phyloP scores from a whole-genome alignment of 371 early-diverging fungal genomes.

The Apophysomyces variabilis region DNA sequence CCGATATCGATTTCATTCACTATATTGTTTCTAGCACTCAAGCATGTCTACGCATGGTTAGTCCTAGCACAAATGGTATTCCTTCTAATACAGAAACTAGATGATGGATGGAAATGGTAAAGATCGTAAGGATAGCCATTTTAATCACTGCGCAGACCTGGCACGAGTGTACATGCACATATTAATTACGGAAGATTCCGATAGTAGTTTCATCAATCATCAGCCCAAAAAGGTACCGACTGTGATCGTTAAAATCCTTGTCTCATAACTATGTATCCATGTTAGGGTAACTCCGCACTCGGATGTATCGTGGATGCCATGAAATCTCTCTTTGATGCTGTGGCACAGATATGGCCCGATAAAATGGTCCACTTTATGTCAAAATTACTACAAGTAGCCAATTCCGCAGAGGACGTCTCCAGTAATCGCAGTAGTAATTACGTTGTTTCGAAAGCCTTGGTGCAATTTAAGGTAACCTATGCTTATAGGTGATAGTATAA shows the following conservation, averaged over 20 bases:
- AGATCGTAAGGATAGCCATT: background rate
- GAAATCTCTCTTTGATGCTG: conserved; percentile 23
- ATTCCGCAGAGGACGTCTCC: background rate
- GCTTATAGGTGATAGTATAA: background rate
- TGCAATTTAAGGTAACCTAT: conserved; percentile 20
- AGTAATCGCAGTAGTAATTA: conserved; percentile 2
- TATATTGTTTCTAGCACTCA: conserved; percentile 40
- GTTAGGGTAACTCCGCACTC: conserved; percentile 24
- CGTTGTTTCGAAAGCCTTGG: conserved; percentile 9
- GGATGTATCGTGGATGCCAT: conserved; percentile 23
- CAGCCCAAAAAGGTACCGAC: conserved; percentile 32
- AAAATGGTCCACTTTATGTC: conserved; percentile 16
- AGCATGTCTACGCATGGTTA: conserved; percentile 16
- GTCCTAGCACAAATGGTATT: background rate
- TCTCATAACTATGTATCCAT: background rate
- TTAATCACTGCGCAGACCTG: conserved; percentile 16
- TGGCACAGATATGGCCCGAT: conserved; percentile 36
- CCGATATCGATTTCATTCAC: conserved; percentile 51
- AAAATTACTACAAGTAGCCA: conserved; percentile 8
- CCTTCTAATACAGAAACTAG: background rate
- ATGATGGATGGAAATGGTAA: background rate
- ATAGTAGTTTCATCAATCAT: conserved; percentile 42
- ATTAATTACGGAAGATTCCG: conserved; percentile 39
- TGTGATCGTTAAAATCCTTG: conserved; percentile 4
- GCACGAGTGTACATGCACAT: conserved; percentile 31